These are phyloP conservation scores for Setaria italica DNA, from an alignment of 202 grass and related monocot genomes.

Conservation along the genomic window DNA sequence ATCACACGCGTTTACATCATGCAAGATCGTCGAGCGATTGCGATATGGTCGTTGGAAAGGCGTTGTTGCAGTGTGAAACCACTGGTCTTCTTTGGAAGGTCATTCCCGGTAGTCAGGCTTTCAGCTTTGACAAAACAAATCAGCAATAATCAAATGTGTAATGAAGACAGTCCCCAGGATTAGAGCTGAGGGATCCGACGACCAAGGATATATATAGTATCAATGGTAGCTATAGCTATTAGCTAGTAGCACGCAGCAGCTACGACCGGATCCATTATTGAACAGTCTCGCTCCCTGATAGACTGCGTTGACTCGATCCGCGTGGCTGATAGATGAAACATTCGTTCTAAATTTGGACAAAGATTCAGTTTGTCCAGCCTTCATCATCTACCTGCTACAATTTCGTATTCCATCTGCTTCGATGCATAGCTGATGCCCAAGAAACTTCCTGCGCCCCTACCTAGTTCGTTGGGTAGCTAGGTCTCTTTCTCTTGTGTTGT, in stretches of 20 bases:
- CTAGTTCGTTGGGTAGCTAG: not conserved
- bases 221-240: too few species aligned
- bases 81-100: not conserved
- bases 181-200: not conserved
- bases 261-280: not conserved
- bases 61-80: constrained; percentile 35
- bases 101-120: not conserved
- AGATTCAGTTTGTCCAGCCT: not conserved
- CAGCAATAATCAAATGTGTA: not conserved
- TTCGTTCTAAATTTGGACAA: not conserved
- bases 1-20: not conserved
- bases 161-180: constrained; percentile 1
- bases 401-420: not conserved
- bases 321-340: not conserved
- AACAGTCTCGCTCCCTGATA: not conserved
- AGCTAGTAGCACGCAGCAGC: not conserved
- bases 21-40: constrained; percentile 27
- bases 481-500: too few species aligned
- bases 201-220: not conserved
- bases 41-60: not conserved
- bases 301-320: constrained; percentile 2
- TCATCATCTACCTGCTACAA: not conserved
- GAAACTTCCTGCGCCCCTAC: constrained; percentile 17
- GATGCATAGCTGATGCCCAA: not conserved
- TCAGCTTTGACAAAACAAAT: constrained; percentile 16